Conservation (phyloP, 805 yeast species). For the Diddensiella caesifluorescens region DNA sequence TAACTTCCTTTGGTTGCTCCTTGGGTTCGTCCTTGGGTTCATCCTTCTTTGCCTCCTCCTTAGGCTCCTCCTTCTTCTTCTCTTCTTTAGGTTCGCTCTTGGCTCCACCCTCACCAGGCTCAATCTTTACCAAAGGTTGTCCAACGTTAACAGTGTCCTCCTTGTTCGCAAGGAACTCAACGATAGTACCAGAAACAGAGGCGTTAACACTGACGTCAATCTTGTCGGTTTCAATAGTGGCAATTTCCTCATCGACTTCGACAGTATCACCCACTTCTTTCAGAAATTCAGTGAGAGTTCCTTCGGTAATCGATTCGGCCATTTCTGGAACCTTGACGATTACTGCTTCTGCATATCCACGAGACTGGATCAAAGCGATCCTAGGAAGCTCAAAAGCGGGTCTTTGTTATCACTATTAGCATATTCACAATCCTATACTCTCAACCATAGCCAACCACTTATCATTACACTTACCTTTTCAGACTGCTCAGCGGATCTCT, state of each 20-base stretch:
- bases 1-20: constrained; percentile 13
- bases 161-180: constrained; percentile 72
- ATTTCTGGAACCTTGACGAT: constrained; percentile 89
- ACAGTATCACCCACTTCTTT: constrained; percentile 82
- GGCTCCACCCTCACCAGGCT: constrained; percentile 62
- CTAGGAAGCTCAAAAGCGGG: not conserved
- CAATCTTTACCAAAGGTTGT: constrained; percentile 83
- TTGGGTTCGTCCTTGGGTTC: constrained; percentile 25
- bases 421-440: not conserved
- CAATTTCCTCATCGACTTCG: constrained; percentile 80
- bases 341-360: constrained; percentile 27
- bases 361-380: constrained; percentile 1
- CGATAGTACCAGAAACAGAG: constrained; percentile 84
- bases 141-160: constrained; percentile 97
- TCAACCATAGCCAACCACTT: constrained; percentile 15
- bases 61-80: constrained; percentile 21
- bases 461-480: not conserved
- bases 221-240: constrained; percentile 97
- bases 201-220: constrained; percentile 96
- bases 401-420: not conserved
- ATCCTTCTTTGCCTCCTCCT: constrained; percentile 27
- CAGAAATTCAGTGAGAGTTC: constrained; percentile 65
- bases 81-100: constrained; percentile 27
- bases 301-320: constrained; percentile 98
- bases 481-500: not conserved